Evolutionary conservation across 2,329 filamentous ascomycete genomes (phyloP).

Genomic region (Claviceps maximensis): DNA sequence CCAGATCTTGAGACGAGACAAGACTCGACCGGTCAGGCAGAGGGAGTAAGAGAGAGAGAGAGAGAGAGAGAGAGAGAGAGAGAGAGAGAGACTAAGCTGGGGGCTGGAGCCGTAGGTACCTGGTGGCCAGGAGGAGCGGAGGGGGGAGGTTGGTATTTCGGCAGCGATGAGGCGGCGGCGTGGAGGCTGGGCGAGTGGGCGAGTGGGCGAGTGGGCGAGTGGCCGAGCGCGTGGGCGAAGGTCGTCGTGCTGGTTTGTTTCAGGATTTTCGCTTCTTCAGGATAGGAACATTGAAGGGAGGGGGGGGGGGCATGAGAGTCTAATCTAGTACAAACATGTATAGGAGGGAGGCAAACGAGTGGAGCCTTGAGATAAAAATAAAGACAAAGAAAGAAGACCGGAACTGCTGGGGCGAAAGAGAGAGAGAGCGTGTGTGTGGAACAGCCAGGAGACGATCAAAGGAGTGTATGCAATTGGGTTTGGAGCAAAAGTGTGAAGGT

Average conservation of each 20-base stretch:
- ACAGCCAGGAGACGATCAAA: not conserved
- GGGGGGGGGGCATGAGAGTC: too few species aligned
- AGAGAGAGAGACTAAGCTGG: too few species aligned
- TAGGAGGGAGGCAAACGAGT: not conserved
- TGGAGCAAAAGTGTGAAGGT: not conserved
- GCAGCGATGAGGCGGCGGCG: not conserved
- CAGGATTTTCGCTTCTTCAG: not conserved
- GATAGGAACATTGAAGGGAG: not conserved
- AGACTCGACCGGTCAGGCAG: too few species aligned
- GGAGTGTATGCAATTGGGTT: not conserved
- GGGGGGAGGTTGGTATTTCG: not conserved
- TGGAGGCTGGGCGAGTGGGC: not conserved
- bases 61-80: too few species aligned
- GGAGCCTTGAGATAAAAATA: not conserved
- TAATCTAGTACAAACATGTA: too few species aligned
- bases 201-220: not conserved
- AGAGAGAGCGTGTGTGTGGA: too few species aligned
- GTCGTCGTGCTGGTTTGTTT: not conserved
- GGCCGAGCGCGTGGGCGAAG: too few species aligned
- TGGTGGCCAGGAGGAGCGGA: not conserved
- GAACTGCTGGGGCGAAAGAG: not conserved
- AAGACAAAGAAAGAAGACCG: not conserved
- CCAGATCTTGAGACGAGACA: too few species aligned
- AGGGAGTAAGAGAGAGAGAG: too few species aligned
- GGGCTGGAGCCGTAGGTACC: not conserved